phyloP scores from a whole-genome alignment of 768 basidiomycete genomes.

The Amanita exitialis region DNA sequence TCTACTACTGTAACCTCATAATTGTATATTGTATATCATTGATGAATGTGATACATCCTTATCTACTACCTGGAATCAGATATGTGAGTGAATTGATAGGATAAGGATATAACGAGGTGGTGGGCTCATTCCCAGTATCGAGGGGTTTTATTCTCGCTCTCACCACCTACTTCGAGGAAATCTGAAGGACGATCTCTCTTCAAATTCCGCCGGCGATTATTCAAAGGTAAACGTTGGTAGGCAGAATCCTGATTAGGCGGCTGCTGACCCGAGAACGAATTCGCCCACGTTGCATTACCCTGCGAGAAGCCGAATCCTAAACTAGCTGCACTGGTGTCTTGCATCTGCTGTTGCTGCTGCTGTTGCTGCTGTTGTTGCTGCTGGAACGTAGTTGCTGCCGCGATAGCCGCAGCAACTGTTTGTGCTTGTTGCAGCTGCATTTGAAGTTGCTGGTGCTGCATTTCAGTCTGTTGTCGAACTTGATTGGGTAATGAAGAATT shows the following conservation, averaged over 20 bases:
- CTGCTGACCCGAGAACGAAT: slow-evolving; percentile 30
- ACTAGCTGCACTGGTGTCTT: slow-evolving; percentile 23
- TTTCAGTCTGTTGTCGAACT: slow-evolving; percentile 72
- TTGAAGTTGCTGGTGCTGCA: slow-evolving; percentile 75
- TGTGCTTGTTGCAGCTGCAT: slow-evolving; percentile 76
- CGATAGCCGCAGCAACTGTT: slow-evolving; percentile 55
- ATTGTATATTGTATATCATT: neutral
- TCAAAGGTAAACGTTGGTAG: slow-evolving; percentile 79
- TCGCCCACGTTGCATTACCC: slow-evolving; percentile 11
- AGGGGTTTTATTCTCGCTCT: slow-evolving; percentile 52
- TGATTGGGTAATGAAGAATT: slow-evolving; percentile 63
- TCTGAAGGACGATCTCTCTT: slow-evolving; percentile 81
- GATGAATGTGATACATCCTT: neutral
- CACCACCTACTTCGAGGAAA: slow-evolving; percentile 66
- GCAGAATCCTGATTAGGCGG: slow-evolving; percentile 66
- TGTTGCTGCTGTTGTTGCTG: slow-evolving; percentile 39
- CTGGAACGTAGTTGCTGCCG: slow-evolving; percentile 44
- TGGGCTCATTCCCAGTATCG: slow-evolving; percentile 65
- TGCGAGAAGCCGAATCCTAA: slow-evolving; percentile 32
- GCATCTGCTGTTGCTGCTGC: slow-evolving; percentile 19
- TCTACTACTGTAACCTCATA: slow-evolving; percentile 7
- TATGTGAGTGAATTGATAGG: neutral
- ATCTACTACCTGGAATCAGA: neutral
- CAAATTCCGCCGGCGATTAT: slow-evolving; percentile 65
- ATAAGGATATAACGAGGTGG: neutral